Percentiles rank a stretch among this genome's conserved stretches.
Conservation (phyloP, 805 yeast genomes). For the Zygosaccharomyces kombuchaensis region DNA sequence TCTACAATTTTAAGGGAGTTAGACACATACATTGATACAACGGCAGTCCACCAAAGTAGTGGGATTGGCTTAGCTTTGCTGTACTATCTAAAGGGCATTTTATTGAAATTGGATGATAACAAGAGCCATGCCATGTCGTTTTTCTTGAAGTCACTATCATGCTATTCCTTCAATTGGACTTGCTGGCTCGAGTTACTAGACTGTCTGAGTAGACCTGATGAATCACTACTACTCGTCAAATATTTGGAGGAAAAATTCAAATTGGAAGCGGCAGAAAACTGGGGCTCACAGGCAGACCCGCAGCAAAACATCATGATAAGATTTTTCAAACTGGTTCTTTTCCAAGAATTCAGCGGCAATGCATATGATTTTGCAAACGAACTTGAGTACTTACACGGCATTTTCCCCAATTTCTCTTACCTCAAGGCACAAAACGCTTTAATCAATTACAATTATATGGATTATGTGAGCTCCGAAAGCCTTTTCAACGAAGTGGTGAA, state of each 20-base stretch:
- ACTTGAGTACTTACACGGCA: slow-evolving; percentile 43
- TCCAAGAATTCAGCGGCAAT: slow-evolving; percentile 77
- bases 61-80: slow-evolving; percentile 49
- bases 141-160: slow-evolving; percentile 55
- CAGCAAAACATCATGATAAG: slow-evolving; percentile 37
- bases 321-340: slow-evolving; percentile 61
- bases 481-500: slow-evolving; percentile 70
- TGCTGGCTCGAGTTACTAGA: slow-evolving; percentile 80
- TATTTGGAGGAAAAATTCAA: slow-evolving; percentile 33
- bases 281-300: slow-evolving; percentile 14
- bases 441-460: slow-evolving; percentile 77
- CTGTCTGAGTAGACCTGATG: slow-evolving; percentile 57
- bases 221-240: slow-evolving; percentile 44
- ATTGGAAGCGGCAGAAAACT: slow-evolving; percentile 12
- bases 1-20: slow-evolving; percentile 42
- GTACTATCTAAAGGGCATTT: slow-evolving; percentile 66
- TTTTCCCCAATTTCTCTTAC: slow-evolving; percentile 71
- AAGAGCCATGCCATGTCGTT: slow-evolving; percentile 54
- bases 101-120: slow-evolving; percentile 55
- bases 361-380: slow-evolving; percentile 48
- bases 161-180: slow-evolving; percentile 88
- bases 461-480: slow-evolving; percentile 73
- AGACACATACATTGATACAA: slow-evolving; percentile 20
- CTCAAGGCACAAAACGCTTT: slow-evolving; percentile 79
- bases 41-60: slow-evolving; percentile 13